phyloP scores from a whole-genome alignment of 2,329 filamentous ascomycete species.

The Cadophora gregata region DNA sequence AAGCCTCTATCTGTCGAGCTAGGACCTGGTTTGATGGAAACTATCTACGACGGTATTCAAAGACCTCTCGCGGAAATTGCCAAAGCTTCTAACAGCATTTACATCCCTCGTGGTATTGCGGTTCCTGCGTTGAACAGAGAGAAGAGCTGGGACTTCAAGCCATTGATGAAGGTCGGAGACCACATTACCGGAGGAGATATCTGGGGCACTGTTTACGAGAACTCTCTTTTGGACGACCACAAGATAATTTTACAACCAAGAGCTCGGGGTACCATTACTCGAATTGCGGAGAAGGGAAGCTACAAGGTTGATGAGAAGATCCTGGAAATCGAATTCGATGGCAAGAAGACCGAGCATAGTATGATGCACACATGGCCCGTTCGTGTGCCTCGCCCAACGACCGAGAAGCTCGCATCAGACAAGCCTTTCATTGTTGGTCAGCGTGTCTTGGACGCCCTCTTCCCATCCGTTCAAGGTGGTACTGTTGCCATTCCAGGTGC shows the following conservation, averaged over 20 bases:
- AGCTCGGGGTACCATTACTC: constrained; percentile 89
- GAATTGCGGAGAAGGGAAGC: constrained; percentile 85
- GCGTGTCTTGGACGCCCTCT: constrained; percentile 93
- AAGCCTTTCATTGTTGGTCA: constrained; percentile 96
- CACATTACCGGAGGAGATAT: constrained; percentile 96
- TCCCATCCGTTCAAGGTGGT: constrained; percentile 95
- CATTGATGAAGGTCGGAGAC: constrained; percentile 90
- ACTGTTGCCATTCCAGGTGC: constrained; percentile 98
- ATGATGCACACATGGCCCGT: constrained; percentile 99
- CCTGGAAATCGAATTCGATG: constrained; percentile 95
- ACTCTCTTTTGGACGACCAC: constrained; percentile 92
- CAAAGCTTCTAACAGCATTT: constrained; percentile 82
- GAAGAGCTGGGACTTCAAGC: constrained; percentile 97
- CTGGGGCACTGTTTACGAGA: constrained; percentile 94
- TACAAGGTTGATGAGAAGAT: constrained; percentile 96
- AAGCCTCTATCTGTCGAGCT: constrained; percentile 98
- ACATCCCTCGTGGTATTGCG: constrained; percentile 93
- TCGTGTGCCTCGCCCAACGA: constrained; percentile 89
- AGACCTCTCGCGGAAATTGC: constrained; percentile 88
- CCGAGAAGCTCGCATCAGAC: constrained; percentile 88
- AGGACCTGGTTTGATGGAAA: constrained; percentile 95
- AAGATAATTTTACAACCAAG: constrained; percentile 91
- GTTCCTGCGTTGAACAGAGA: constrained; percentile 86
- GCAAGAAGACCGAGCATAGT: constrained; percentile 88
- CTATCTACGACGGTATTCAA: constrained; percentile 99